Evolutionary conservation across 2,329 filamentous ascomycete genomes (phyloP), one percentile per base, ranked within the genome.

Genomic region (Zymoseptoria brevis): DNA sequence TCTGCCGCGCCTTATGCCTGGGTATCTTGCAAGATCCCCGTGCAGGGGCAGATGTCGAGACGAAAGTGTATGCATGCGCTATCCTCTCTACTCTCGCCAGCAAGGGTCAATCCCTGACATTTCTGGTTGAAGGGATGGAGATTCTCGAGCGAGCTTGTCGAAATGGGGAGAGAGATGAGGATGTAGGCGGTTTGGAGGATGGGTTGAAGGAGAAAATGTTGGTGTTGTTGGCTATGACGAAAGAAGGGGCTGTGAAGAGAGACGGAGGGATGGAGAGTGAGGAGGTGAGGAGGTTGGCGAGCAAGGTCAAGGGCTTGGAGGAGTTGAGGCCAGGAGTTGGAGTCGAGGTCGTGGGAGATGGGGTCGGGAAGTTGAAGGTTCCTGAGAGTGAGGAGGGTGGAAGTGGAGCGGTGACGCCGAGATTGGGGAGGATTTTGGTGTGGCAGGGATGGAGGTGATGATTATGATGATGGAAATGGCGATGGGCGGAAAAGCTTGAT

Each of bases 31-130:
- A 65, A 16, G 63, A 59, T 24, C 54, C 57, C n/a, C 55, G 64
- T 52, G 35, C 13, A 2, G 35, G 35, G 1, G 59, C 63, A 3
- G 62, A 67, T 26, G 50, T 60, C 19, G 58, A 62, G 7, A 67
- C 60, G 1, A 62, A 60, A 53, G 59, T 68, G 24, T 66, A 67
- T 19, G 64, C 66, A n/a, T 66, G 62, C 57, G 67, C 67, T 50
- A 66, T 68, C 35, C 58, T 67, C 11, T 59, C 60, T 5, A 66
- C 64, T 13, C 59, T 63, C 53, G 64, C 63, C 0, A 60, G 55
- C 9, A 57, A 60, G 6, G 62, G 62, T 13, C 64, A 67, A 52
- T 61, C 61, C 2, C 58, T 62, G 50, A 55, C 58, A 22, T 67
- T 61, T 24, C 55, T 66, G n/a, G 56, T 60, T 7, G 61, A 66